A percentile compares a stretch with the other conserved stretches of the same genome.
These are phyloP conservation scores for Paramicrosporidium saccamoebae DNA, from an alignment of 371 early-diverging fungal species.

Conservation along the genomic window DNA sequence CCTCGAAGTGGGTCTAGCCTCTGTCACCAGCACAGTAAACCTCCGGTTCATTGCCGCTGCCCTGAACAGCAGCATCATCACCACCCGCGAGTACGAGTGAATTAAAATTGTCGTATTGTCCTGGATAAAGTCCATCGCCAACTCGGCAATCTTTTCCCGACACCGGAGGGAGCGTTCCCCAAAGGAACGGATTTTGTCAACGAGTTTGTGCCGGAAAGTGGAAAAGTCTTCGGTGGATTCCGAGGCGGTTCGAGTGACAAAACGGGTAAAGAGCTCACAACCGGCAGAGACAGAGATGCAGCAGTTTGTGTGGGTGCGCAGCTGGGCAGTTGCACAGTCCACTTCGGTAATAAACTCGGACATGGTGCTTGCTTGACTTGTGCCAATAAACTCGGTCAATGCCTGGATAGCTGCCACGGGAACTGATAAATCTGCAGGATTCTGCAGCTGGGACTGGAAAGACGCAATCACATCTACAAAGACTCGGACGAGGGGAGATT, in stretches of 20 bases:
- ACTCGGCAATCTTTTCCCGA: slow-evolving; percentile 34
- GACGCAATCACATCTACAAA: no score
- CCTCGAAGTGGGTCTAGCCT: slow-evolving; percentile 29
- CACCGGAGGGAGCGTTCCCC: slow-evolving; percentile 26
- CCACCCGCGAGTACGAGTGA: slow-evolving; percentile 76
- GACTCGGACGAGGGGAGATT: no score
- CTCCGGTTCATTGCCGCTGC: slow-evolving; percentile 41
- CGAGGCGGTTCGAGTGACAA: slow-evolving; percentile 26
- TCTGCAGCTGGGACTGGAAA: neutral
- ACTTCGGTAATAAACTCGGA: slow-evolving; percentile 50
- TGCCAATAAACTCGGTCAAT: slow-evolving; percentile 28
- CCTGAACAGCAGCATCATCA: slow-evolving; percentile 36
- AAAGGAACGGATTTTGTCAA: slow-evolving; percentile 28
- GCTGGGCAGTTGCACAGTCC: slow-evolving; percentile 18
- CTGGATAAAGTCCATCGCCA: slow-evolving; percentile 55
- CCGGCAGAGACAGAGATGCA: slow-evolving; percentile 45
- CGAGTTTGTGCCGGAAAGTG: slow-evolving; percentile 31
- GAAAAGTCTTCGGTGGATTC: slow-evolving; percentile 27
- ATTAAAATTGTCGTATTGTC: slow-evolving; percentile 63
- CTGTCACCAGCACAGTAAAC: slow-evolving; percentile 56
- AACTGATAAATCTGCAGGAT: slow-evolving; percentile 35
- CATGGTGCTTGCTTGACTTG: slow-evolving; percentile 26
- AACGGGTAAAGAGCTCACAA: slow-evolving; percentile 50
- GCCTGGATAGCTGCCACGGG: slow-evolving; percentile 60
- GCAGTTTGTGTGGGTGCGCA: slow-evolving; percentile 17